Evolutionary conservation across 1,284 basidiomycete species (phyloP).

Genomic region (Apiotrichum sp.): DNA sequence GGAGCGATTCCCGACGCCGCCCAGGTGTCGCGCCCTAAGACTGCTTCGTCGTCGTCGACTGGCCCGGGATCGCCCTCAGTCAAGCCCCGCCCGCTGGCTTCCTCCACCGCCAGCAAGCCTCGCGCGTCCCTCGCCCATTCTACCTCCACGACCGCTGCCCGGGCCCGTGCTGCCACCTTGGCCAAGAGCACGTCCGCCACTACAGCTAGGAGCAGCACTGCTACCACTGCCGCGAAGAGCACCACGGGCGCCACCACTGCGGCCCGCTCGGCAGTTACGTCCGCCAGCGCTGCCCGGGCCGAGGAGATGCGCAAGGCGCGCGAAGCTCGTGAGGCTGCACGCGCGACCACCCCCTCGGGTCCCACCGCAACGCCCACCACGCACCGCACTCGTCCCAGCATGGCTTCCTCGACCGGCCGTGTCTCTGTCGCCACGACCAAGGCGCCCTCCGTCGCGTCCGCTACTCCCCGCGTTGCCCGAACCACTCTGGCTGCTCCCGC

Average conservation of each 20-base stretch:
- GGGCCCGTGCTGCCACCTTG: neutral
- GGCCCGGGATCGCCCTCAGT: slow-evolving; percentile 11
- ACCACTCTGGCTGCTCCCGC: slow-evolving; percentile 7
- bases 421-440: neutral
- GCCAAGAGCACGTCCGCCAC: no score
- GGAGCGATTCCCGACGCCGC: neutral
- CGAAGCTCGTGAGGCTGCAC: slow-evolving; percentile 10
- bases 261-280: neutral
- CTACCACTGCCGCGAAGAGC: neutral
- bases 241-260: slow-evolving; percentile 1
- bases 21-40: slow-evolving; percentile 11
- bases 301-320: slow-evolving; percentile 15
- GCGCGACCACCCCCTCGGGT: neutral
- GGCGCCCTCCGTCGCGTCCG: neutral
- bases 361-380: neutral
- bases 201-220: neutral
- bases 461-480: slow-evolving; percentile 4
- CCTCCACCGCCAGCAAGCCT: slow-evolving; percentile 5
- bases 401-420: neutral
- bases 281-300: slow-evolving; percentile 6
- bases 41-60: slow-evolving; percentile 12
- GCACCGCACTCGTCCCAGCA: slow-evolving; percentile 1
- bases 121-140: slow-evolving; percentile 4
- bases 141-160: slow-evolving; percentile 2
- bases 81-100: slow-evolving; percentile 6